Evolutionary conservation across 306 rosid species (phyloP), one percentile per base, ranked within the genome.

Genomic region (Quercus cerris): DNA sequence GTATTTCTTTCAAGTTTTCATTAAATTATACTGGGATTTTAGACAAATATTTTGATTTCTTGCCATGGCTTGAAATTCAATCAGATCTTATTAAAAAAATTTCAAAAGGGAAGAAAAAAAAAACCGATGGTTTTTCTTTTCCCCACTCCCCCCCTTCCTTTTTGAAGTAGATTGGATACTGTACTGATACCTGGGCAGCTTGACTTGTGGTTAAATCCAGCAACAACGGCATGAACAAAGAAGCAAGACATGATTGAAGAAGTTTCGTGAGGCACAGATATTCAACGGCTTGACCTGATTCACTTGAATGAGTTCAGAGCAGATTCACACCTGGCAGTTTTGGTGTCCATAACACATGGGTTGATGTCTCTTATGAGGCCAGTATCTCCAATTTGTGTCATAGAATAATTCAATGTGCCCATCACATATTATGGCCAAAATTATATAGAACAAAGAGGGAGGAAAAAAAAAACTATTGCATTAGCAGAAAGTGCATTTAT

Each of bases 271-370:
- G 93, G 88, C 76, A 86, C 89, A 0, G 70, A 83, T 54, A 88
- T 94, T 79, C 84, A 81, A 77, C 11, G 89, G 81, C 93, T 94
- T 55, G 94, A 92, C 77, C 75, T 92, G 75, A 88, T 87, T 76
- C 91, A 84, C 79, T 81, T 91, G 72, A 94, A 97, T 46, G 97
- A 94, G 81, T 94, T 92, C 80, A 83, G 97, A 84, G 97, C 88
- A 8, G 97, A 91, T 86, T 97, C 97, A 20, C 98, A 94, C 88
- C 98, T 97, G 0, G 92, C 97, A 2, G 82, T 89, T 75, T 92
- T 13, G 93, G 98, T 56, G 87, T 94, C 17, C 98, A 94, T 2
- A 97, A 94, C 84, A 91, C 97, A n/a, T 89, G 97, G 98, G 92
- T 89, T 73, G 97, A 94, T 85, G 82, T 91, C 58, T 86, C 92